phyloP scores from a whole-genome alignment of 2,329 filamentous ascomycete genomes.

The Colletotrichum eremochloae region DNA sequence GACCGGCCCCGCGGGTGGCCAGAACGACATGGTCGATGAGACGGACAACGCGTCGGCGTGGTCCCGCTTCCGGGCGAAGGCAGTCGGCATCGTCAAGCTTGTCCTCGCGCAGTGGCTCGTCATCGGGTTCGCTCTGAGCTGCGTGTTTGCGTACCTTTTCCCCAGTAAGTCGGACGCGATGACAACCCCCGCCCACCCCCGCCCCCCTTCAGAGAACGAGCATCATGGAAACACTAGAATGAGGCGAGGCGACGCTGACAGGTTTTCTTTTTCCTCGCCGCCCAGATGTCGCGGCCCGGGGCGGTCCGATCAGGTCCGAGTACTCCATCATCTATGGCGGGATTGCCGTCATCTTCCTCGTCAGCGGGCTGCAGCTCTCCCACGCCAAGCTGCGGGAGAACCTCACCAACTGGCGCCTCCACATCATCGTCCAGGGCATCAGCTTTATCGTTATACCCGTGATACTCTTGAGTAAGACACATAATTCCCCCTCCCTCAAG shows the following conservation, averaged over 20 bases:
- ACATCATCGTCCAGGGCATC: conserved; percentile 75
- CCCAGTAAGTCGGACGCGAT: conserved; percentile 52
- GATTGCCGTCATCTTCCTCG: conserved; percentile 77
- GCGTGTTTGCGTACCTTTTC: conserved; percentile 61
- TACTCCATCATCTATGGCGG: conserved; percentile 76
- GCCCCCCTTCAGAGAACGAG: too few relatives aligned
- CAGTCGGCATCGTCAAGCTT: conserved; percentile 47
- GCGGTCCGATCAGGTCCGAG: conserved; percentile 65
- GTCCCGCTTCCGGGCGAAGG: conserved; percentile 6
- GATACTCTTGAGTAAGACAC: conserved; percentile 66
- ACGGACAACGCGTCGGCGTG: conserved; percentile 1
- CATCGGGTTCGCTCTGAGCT: conserved; percentile 68
- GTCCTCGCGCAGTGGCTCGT: conserved; percentile 74
- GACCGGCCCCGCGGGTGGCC: conserved; percentile 19
- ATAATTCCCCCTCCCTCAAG: neutral
- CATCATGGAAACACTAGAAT: too few relatives aligned
- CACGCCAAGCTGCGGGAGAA: conserved; percentile 72
- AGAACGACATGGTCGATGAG: neutral
- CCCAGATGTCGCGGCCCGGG: conserved; percentile 60
- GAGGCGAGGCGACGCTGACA: neutral
- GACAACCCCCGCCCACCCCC: too few relatives aligned
- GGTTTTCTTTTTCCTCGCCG: neutral
- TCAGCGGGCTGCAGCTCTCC: conserved; percentile 78
- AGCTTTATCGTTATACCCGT: conserved; percentile 77
- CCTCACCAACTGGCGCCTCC: conserved; percentile 75